Percentiles rank a stretch among this genome's conserved stretches.
phyloP scores from a whole-genome alignment of 1,284 basidiomycete genomes.

The Ustilago sp. region DNA sequence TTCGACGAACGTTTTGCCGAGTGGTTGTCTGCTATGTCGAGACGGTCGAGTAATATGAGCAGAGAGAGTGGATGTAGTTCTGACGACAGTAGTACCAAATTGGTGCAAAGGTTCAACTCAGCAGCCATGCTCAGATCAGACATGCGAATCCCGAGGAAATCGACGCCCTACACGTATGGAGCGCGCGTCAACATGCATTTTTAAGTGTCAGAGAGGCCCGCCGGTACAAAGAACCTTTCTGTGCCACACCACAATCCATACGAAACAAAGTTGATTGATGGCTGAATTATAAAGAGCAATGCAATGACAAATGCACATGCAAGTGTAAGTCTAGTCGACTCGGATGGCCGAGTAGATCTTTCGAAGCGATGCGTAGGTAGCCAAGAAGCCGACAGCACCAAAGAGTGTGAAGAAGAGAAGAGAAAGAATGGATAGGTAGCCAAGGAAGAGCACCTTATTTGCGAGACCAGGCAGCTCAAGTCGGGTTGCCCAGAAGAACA shows the following conservation, averaged over 20 bases:
- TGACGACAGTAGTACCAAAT: neutral
- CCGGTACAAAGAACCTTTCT: neutral
- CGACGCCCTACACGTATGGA: neutral
- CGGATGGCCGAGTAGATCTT: constrained; percentile 63
- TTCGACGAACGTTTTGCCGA: neutral
- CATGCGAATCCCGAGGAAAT: constrained; percentile 23
- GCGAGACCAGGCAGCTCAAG: constrained; percentile 85
- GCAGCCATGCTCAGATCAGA: neutral
- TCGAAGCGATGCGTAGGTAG: constrained; percentile 55
- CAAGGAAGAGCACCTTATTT: constrained; percentile 87
- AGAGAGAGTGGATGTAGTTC: neutral
- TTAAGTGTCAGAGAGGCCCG: neutral
- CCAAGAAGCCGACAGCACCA: constrained; percentile 71
- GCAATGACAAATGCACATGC: neutral
- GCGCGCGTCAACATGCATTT: constrained; percentile 7
- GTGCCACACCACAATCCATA: neutral
- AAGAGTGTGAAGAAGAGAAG: constrained; percentile 89
- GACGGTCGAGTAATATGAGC: neutral
- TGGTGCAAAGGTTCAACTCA: neutral
- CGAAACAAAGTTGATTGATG: neutral
- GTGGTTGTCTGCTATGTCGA: neutral
- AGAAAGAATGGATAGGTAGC: constrained; percentile 86
- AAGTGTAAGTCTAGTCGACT: constrained; percentile 47
- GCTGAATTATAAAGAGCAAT: neutral
- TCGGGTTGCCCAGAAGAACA: constrained; percentile 89